phyloP scores from a whole-genome alignment of 805 yeast genomes.

The Sugiyamaella smithiae region DNA sequence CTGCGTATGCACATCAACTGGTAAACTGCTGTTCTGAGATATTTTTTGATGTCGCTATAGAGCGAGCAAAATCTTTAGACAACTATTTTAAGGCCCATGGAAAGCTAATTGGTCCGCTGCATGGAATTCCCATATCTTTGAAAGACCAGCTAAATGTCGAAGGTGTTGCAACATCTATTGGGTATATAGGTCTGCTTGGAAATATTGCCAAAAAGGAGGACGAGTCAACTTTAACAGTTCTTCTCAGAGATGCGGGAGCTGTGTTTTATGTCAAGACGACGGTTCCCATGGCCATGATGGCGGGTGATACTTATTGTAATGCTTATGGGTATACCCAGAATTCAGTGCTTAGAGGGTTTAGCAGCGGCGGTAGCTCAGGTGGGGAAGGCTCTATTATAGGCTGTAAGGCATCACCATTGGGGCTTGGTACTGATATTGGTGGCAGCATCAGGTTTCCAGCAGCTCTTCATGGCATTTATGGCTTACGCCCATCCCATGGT shows the following conservation, averaged over 20 bases:
- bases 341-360: conserved; percentile 42
- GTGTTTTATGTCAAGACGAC: conserved; percentile 54
- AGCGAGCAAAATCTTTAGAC: conserved; percentile 54
- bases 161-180: conserved; percentile 62
- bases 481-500: conserved; percentile 45
- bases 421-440: conserved; percentile 53
- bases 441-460: conserved; percentile 53
- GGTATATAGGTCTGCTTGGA: conserved; percentile 46
- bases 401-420: conserved; percentile 48
- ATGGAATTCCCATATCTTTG: conserved; percentile 63
- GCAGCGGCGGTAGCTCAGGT: conserved; percentile 57
- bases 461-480: conserved; percentile 45
- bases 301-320: conserved; percentile 44
- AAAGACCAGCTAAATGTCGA: conserved; percentile 55
- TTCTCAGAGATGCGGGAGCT: conserved; percentile 48
- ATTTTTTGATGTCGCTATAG: conserved; percentile 58
- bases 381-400: conserved; percentile 52
- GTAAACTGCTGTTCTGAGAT: conserved; percentile 36
- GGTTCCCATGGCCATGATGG: conserved; percentile 51
- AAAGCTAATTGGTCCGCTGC: conserved; percentile 52
- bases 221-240: conserved; percentile 39
- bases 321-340: conserved; percentile 47
- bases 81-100: conserved; percentile 40
- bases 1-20: conserved; percentile 57
- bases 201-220: conserved; percentile 48